Base-by-base conservation (phyloP, 495 filamentous ascomycete genomes). In the Aspergillus sclerotioniger region DNA sequence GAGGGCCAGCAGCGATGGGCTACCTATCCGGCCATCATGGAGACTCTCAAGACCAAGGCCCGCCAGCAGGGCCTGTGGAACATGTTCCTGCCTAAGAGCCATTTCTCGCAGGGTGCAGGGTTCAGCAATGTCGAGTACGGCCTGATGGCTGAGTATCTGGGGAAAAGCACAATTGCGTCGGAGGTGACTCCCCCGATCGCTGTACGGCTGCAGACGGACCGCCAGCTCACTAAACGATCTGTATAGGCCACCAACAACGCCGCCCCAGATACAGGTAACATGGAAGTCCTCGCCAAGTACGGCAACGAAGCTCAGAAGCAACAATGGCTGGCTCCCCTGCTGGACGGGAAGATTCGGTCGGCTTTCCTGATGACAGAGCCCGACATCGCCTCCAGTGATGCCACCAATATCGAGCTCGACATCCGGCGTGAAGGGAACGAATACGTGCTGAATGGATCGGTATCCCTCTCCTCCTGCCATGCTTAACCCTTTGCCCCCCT, bases 311-410 rank as follows among this genome's bases (percentile, higher is more conserved):
- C 79, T n/a, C 92, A 96, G 76, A 96, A 96, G 82, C 82, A 81
- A 63, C 68, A 89, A 68, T 96, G 92, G 92, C 79, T 96, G 57
- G 80, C 80, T 59, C 92, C 91, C 0, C 72, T 96, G 67, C 80
- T 96, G 76, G 86, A 92, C 8, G 92, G 92, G 47, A 76, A 90
- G 67, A 96, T 96, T 58, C 84, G 92, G 57, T 92, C 88, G 13
- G 91, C 91, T 3, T 96, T 96, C 74, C 79, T 96, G 43, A 96
- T 96, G 92, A 96, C 92, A 0, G 92, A 96, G 76, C 90, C 90
- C 6, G 86, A 89, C 60, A 79, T 91, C 20, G 92, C 92, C 15
- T 91, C 87, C 1, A 90, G 87, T 21, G 92, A 96, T 75, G 92
- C 92, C 12, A 90, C 82, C 17, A 96, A 96, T 66, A 96, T 96